Evolutionary conservation across 2,329 filamentous ascomycete genomes (phyloP).

Genomic region (Dactylellina parvicollis): DNA sequence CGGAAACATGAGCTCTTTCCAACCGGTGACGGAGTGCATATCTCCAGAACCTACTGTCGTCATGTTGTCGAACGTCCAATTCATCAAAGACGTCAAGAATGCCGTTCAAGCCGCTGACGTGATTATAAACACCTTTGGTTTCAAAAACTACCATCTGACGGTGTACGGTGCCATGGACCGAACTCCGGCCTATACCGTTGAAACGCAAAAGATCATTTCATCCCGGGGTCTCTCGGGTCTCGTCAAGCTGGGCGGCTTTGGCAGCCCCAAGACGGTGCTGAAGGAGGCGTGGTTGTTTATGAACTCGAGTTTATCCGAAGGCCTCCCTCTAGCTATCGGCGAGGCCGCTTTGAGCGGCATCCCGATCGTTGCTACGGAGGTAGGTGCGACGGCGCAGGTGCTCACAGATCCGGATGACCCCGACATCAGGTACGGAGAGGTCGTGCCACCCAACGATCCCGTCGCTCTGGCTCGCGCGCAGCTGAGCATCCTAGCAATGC

Average conservation of each 20-base stretch:
- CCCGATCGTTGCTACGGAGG: constrained; percentile 69
- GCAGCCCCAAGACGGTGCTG: constrained; percentile 68
- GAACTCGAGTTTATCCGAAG: constrained; percentile 69
- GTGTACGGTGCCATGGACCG: constrained; percentile 73
- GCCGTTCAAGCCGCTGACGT: constrained; percentile 72
- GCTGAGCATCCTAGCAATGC: constrained; percentile 70
- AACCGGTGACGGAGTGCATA: constrained; percentile 70
- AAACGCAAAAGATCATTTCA: constrained; percentile 69
- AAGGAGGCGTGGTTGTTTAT: constrained; percentile 70
- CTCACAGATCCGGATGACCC: constrained; percentile 67
- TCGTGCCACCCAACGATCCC: constrained; percentile 73
- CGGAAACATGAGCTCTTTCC: constrained; percentile 71
- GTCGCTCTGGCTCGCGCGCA: constrained; percentile 70
- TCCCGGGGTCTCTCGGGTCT: constrained; percentile 66
- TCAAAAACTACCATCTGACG: constrained; percentile 71
- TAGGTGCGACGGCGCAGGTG: constrained; percentile 68
- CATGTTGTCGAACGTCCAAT: constrained; percentile 72
- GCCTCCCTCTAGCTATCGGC: constrained; percentile 68
- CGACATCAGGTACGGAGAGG: constrained; percentile 68
- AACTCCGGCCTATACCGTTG: constrained; percentile 70
- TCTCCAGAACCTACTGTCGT: constrained; percentile 71
- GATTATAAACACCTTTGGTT: constrained; percentile 74
- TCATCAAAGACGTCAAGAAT: constrained; percentile 72
- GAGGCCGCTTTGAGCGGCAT: constrained; percentile 69
- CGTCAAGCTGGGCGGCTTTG: constrained; percentile 68